Conservation (phyloP, 495 filamentous ascomycete genomes). For the Cetradonia linearis region DNA sequence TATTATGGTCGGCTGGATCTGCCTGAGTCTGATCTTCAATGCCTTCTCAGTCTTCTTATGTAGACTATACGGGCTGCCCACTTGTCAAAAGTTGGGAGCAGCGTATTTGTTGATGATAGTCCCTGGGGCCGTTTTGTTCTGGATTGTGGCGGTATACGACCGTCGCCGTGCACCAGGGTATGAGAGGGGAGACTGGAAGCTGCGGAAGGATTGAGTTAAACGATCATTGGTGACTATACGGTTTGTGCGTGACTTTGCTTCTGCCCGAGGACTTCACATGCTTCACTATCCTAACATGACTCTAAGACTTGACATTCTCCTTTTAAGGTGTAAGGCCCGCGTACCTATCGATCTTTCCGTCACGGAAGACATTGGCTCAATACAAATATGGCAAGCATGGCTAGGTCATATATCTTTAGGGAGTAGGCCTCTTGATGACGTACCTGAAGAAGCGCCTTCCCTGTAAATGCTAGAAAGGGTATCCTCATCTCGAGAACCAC, state of each 20-base stretch:
- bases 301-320: background rate
- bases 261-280: background rate
- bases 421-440: background rate
- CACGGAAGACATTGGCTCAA: background rate
- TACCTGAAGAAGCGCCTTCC: background rate
- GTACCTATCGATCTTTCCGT: background rate
- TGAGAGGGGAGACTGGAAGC: slow-evolving; percentile 25
- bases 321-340: background rate
- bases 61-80: background rate
- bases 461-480: background rate
- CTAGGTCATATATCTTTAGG: background rate
- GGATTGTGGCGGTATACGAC: background rate
- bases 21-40: background rate
- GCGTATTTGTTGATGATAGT: background rate
- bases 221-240: slow-evolving; percentile 5
- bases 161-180: slow-evolving; percentile 22
- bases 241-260: slow-evolving; percentile 7
- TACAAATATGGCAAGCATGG: background rate
- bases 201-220: slow-evolving; percentile 18
- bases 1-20: background rate
- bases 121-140: background rate
- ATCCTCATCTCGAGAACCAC: background rate
- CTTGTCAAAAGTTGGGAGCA: background rate
- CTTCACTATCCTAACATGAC: background rate
- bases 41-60: background rate